Percentiles rank a stretch among this genome's conserved stretches.
These are phyloP conservation scores for Penicillium egyptiacum DNA, from an alignment of 495 filamentous ascomycete genomes.

Conservation along the genomic window DNA sequence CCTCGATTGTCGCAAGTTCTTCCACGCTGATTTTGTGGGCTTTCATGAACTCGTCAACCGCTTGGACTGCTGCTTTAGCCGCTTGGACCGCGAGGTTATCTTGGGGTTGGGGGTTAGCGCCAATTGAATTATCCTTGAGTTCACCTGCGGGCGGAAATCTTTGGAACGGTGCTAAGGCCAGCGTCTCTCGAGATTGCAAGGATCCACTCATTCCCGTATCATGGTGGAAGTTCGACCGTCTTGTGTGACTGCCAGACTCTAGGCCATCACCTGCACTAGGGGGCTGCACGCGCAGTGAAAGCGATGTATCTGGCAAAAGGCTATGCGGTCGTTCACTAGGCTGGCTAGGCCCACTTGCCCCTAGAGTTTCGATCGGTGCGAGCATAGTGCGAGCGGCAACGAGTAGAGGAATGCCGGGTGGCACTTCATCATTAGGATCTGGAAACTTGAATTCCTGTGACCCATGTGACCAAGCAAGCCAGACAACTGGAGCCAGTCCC, in stretches of 20 bases:
- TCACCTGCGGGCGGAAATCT: background rate
- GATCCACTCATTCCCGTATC: background rate
- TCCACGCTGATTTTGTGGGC: conserved; percentile 23
- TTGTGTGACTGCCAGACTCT: background rate
- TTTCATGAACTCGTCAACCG: conserved; percentile 13
- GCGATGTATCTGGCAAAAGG: background rate
- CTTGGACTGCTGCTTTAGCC: background rate
- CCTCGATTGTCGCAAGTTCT: conserved; percentile 19
- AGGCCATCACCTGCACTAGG: background rate
- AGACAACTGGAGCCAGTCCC: conserved; percentile 1
- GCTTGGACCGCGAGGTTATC: background rate
- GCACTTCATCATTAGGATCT: background rate
- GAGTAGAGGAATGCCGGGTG: conserved; percentile 21
- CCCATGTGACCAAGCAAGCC: conserved; percentile 32
- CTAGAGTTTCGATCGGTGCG: background rate
- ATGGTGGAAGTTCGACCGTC: background rate
- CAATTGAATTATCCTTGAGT: background rate
- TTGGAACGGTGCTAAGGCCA: background rate
- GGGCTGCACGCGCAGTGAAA: background rate
- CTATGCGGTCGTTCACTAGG: background rate
- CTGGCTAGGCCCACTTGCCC: background rate
- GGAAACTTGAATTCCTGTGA: conserved; percentile 28
- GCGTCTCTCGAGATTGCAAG: background rate
- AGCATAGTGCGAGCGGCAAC: conserved; percentile 23
- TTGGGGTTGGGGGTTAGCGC: background rate